phyloP scores from a whole-genome alignment of 352 stramenopile genomes.

The Pythium plurisporium region DNA sequence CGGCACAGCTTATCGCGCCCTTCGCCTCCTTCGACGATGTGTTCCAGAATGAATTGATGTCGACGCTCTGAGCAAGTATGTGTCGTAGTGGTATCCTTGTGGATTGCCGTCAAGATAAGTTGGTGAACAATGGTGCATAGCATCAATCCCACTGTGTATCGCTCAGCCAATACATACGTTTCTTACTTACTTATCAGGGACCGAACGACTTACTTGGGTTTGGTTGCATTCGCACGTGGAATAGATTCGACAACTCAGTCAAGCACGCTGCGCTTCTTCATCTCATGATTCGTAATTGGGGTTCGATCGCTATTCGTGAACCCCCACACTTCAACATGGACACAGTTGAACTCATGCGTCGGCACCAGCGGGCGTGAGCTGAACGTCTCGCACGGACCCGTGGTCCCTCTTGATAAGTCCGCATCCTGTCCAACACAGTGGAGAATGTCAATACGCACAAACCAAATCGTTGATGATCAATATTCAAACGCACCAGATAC shows the following conservation, averaged over 20 bases:
- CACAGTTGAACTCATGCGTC: slow-evolving; percentile 72
- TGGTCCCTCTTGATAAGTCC: slow-evolving; percentile 82
- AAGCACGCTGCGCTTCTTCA: slow-evolving; percentile 54
- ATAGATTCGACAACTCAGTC: slow-evolving; percentile 36
- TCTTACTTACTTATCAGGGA: background rate
- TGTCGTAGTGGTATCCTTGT: background rate
- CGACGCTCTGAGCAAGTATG: slow-evolving; percentile 12
- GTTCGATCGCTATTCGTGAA: slow-evolving; percentile 69
- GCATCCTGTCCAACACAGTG: slow-evolving; percentile 52
- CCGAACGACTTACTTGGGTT: slow-evolving; percentile 1
- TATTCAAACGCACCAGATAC: slow-evolving; percentile 75
- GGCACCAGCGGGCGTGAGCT: slow-evolving; percentile 71
- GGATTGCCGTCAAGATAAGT: background rate
- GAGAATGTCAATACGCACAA: no score
- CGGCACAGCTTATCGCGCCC: slow-evolving; percentile 16
- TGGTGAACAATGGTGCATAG: no score
- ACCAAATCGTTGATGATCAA: no score
- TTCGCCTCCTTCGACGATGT: slow-evolving; percentile 28
- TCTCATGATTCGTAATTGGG: slow-evolving; percentile 28
- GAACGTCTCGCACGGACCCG: slow-evolving; percentile 85
- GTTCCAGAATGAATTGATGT: slow-evolving; percentile 29
- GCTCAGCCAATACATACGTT: slow-evolving; percentile 11
- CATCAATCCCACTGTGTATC: no score
- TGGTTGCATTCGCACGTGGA: no score
- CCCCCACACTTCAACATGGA: slow-evolving; percentile 83